Percentiles rank a stretch among this genome's conserved stretches.
Conservation (phyloP, 768 basidiomycete genomes). For the Russula compacta region DNA sequence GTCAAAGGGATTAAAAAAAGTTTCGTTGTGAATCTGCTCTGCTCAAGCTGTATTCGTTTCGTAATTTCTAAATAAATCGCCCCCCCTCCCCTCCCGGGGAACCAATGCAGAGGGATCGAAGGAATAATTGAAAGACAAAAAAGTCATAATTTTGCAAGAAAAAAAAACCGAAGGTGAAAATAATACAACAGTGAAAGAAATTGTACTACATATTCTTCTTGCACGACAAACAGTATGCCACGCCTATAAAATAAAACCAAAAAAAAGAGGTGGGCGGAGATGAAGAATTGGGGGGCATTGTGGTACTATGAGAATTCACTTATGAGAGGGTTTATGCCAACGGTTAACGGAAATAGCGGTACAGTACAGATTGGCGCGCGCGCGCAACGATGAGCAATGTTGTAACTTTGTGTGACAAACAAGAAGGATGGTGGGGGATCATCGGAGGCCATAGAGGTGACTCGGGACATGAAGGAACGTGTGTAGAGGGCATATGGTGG, state of each 20-base stretch:
- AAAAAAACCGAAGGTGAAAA: neutral
- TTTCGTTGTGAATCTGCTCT: neutral
- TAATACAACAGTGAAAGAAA: conserved; percentile 5
- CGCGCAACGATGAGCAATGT: neutral
- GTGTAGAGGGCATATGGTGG: neutral
- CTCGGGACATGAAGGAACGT: neutral
- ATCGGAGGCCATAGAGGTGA: neutral
- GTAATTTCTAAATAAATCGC: neutral
- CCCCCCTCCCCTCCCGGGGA: neutral
- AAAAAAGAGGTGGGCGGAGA: neutral
- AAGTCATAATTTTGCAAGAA: neutral
- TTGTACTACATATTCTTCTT: neutral
- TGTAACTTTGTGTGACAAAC: neutral
- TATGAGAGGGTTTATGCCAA: neutral
- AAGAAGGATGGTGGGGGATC: neutral
- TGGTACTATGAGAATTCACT: neutral
- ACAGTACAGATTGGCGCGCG: conserved; percentile 9
- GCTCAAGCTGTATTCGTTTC: neutral
- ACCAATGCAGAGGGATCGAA: neutral
- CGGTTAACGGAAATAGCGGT: neutral
- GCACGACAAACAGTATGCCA: neutral
- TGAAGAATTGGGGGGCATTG: neutral
- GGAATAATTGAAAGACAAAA: neutral
- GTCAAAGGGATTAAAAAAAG: too few relatives aligned
- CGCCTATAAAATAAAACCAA: neutral